Conservation (phyloP, 768 basidiomycete species). For the Dentipellis fragilis region DNA sequence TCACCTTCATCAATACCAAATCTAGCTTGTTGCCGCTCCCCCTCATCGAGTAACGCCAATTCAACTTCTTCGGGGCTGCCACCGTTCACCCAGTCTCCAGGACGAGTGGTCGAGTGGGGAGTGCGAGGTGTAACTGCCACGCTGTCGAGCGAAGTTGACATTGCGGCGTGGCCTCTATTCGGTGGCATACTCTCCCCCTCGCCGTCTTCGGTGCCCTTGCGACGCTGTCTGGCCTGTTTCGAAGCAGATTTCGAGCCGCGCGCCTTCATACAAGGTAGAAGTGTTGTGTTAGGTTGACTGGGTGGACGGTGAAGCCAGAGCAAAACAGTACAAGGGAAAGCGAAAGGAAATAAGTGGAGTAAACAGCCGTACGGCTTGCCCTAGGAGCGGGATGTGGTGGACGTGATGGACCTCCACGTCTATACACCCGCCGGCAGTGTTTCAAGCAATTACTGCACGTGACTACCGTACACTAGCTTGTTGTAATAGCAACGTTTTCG, state of each 20-base stretch:
- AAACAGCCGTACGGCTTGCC: too few species aligned
- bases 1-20: constrained; percentile 12
- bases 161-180: neutral
- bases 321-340: too few species aligned
- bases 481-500: too few species aligned
- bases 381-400: too few species aligned
- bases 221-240: neutral
- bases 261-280: neutral
- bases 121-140: constrained; percentile 11
- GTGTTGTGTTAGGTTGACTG: neutral
- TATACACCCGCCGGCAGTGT: too few species aligned
- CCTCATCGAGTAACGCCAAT: constrained; percentile 11
- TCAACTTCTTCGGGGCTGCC: constrained; percentile 14
- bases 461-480: too few species aligned
- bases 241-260: neutral
- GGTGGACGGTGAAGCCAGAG: too few species aligned
- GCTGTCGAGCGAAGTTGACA: constrained; percentile 3
- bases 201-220: neutral
- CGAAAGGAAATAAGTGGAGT: too few species aligned
- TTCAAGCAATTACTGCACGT: too few species aligned
- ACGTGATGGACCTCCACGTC: too few species aligned
- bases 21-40: constrained; percentile 5
- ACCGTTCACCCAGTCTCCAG: neutral
- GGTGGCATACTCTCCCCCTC: neutral
- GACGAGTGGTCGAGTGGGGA: neutral